A percentile compares a stretch with the other conserved stretches of the same genome.
Conservation (phyloP, 495 filamentous ascomycete species). For the Elasticomyces elasticus region DNA sequence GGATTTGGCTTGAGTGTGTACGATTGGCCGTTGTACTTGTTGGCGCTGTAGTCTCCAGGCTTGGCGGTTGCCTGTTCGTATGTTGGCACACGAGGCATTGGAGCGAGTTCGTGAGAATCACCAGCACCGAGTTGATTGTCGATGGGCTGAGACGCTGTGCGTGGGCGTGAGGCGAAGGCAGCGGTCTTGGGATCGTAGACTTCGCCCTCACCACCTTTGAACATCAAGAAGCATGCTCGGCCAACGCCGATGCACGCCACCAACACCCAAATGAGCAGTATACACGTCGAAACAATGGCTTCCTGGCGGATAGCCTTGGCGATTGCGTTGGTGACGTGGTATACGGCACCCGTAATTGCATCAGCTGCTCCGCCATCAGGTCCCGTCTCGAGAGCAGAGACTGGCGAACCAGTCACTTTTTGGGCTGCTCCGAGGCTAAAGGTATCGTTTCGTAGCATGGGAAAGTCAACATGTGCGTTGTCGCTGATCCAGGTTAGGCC, state of each 20-base stretch:
- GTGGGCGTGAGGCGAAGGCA: neutral
- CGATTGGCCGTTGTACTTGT: constrained; percentile 19
- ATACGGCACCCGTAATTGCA: constrained; percentile 68
- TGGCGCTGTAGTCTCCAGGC: constrained; percentile 7
- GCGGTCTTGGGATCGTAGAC: constrained; percentile 35
- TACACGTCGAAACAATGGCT: constrained; percentile 59
- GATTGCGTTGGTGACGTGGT: constrained; percentile 53
- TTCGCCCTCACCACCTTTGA: constrained; percentile 40
- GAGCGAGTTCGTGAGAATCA: constrained; percentile 1
- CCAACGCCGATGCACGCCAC: constrained; percentile 62
- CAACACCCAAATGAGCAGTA: constrained; percentile 67
- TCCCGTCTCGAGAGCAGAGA: constrained; percentile 64
- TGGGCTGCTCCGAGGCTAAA: constrained; percentile 70
- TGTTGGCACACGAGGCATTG: constrained; percentile 10
- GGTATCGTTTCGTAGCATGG: constrained; percentile 63
- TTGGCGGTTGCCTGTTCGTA: constrained; percentile 19
- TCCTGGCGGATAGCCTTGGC: constrained; percentile 57
- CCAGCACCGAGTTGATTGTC: too few species aligned
- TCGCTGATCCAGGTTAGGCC: constrained; percentile 85
- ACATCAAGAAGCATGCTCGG: constrained; percentile 48
- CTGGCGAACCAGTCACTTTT: constrained; percentile 39
- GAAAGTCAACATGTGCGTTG: constrained; percentile 73
- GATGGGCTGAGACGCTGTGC: neutral
- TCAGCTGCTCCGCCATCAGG: constrained; percentile 59
- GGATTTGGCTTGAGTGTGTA: constrained; percentile 30